Evolutionary conservation across 1,139 yeast genomes (phyloP), one percentile per base, ranked within the genome.

Genomic region (Hyphopichia pseudoburtonii): DNA sequence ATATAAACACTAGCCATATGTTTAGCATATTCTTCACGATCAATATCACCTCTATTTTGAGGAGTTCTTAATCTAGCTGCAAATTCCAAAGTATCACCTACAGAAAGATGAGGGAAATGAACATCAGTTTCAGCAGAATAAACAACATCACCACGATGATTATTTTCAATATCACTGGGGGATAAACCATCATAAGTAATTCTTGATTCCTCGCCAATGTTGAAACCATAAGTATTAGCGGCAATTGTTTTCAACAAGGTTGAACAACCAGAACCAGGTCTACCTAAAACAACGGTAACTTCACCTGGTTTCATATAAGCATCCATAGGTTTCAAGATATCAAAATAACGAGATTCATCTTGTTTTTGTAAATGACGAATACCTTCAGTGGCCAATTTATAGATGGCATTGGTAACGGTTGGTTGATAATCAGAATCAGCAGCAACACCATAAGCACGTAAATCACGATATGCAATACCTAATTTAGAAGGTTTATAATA

Each of bases 351-450:
- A 8, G 46, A 39, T 17, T 45, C 47, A 33, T 52, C 51, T 16
- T 38, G 43, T 18, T 45, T 46, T 19, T 37, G 30, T 8, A 44
- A 24, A 6, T 22, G 29, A 23, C 38, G 39, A n/a, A 49, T 27
- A 3, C 46, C 45, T 28, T 57, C 57, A 6, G 32, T 33, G 6
- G 46, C 42, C 11, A 37, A 37, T 40, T 63, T 64, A 28, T 39
- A 56, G 23, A 68, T 61, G 11, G 72, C 65, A 52, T 84, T 86
- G 17, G 72, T 52, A 9, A 85, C 81, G 2, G 89, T 86, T 17
- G 84, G 67, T 59, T 86, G 95, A 60, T 83, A 88, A 51, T 86
- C 92, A 3, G 89, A 76, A 52, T 84, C 94, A 4, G 84, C 70
- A 9, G 92, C 89, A 41, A 74, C 73, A 41, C 96, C 96, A 46